Percentiles rank a stretch among this genome's conserved stretches.
Conservation (phyloP, 495 filamentous ascomycete genomes). For the Filosporella fistucella region DNA sequence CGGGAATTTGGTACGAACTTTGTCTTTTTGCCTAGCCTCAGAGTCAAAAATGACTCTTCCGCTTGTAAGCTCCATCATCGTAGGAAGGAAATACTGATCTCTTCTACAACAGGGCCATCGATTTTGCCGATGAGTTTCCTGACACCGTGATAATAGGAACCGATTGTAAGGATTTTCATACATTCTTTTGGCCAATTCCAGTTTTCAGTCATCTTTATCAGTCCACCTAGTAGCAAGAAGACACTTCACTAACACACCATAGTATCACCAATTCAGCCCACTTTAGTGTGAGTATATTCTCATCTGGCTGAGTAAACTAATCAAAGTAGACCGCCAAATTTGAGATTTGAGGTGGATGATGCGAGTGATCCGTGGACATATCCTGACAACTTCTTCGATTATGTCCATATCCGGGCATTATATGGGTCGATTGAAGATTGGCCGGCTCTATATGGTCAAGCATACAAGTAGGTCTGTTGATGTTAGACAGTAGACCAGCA, state of each 20-base stretch:
- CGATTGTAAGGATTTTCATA: no score
- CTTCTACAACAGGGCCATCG: no score
- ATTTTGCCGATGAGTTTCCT: constrained; percentile 43
- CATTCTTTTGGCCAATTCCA: no score
- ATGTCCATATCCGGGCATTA: constrained; percentile 49
- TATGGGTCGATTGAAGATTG: constrained; percentile 32
- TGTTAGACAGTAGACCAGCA: background rate
- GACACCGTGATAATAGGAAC: constrained; percentile 50
- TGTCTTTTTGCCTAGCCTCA: no score
- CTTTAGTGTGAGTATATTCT: constrained; percentile 27
- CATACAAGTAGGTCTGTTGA: constrained; percentile 11
- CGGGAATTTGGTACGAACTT: no score
- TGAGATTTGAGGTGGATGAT: constrained; percentile 49
- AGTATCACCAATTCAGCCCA: constrained; percentile 44
- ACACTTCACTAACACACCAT: no score
- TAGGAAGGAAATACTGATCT: no score
- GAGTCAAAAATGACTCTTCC: no score
- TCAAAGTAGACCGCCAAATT: constrained; percentile 38
- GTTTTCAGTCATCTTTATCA: no score
- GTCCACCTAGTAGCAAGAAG: no score
- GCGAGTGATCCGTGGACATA: constrained; percentile 50
- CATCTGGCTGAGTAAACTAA: background rate
- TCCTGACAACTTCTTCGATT: constrained; percentile 40
- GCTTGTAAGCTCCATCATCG: no score
- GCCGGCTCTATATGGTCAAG: constrained; percentile 17